These are phyloP conservation scores for Rhynchospora breviuscula DNA, from an alignment of 176 grass and related monocot genomes.

Conservation along the genomic window DNA sequence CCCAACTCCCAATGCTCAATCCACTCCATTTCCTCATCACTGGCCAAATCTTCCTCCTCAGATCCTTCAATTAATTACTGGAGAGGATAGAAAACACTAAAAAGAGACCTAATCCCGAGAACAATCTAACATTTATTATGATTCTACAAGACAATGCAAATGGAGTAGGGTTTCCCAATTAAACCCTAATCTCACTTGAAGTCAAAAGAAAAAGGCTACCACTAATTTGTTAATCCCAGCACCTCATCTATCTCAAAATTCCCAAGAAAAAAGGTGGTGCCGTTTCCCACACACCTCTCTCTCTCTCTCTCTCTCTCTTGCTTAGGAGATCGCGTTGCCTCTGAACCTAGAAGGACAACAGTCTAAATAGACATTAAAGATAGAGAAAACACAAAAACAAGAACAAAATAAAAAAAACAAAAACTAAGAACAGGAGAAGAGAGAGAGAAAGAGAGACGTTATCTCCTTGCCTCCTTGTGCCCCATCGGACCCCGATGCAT, in stretches of 20 bases:
- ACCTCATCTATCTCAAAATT: slow-evolving; percentile 1
- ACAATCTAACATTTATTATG: not conserved
- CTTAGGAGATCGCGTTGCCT: not conserved
- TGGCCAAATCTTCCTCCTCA: too few species aligned
- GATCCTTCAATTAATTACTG: not conserved
- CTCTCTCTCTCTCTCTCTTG: not conserved
- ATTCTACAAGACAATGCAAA: not conserved
- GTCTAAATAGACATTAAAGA: not conserved
- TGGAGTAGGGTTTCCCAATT: slow-evolving; percentile 6
- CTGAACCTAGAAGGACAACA: not conserved
- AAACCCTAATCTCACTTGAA: slow-evolving; percentile 17
- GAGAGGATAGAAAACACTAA: not conserved
- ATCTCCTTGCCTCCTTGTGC: slow-evolving; percentile 24
- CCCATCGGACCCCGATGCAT: slow-evolving; percentile 25
- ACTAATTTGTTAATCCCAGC: slow-evolving; percentile 26
- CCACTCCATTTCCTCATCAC: not conserved
- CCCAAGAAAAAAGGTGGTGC: slow-evolving; percentile 21
- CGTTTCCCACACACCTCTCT: slow-evolving; percentile 25
- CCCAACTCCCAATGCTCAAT: not conserved
- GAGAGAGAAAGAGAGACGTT: slow-evolving; percentile 18
- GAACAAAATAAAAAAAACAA: slow-evolving; percentile 14
- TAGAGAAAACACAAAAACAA: slow-evolving; percentile 9
- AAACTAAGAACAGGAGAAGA: slow-evolving; percentile 17
- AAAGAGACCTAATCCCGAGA: not conserved
- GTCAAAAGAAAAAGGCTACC: slow-evolving; percentile 41